Percentiles rank a stretch among this genome's conserved stretches.
Conservation (phyloP, 2,329 filamentous ascomycete species). For the Alternaria hordeiaustralica region DNA sequence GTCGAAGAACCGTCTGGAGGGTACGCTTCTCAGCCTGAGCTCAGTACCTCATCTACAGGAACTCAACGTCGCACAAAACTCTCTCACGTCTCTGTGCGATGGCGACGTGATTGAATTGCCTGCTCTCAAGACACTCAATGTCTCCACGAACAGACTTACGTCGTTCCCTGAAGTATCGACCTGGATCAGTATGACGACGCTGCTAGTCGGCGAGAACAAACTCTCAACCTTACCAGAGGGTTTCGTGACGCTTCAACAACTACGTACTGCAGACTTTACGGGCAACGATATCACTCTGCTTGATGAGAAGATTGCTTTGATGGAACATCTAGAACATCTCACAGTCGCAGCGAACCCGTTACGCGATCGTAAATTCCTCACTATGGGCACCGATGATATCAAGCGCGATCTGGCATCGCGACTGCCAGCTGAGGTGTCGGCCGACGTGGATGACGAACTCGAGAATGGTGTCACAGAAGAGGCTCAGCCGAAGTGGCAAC, state of each 20-base stretch:
- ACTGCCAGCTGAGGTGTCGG: slow-evolving; percentile 54
- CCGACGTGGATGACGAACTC: slow-evolving; percentile 9
- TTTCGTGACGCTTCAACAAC: slow-evolving; percentile 69
- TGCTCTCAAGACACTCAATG: slow-evolving; percentile 72
- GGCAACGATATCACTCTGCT: slow-evolving; percentile 81
- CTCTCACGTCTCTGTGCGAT: slow-evolving; percentile 63
- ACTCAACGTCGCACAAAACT: slow-evolving; percentile 80
- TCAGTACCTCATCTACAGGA: slow-evolving; percentile 70
- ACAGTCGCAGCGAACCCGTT: slow-evolving; percentile 88
- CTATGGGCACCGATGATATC: slow-evolving; percentile 79
- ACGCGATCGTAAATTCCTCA: slow-evolving; percentile 83
- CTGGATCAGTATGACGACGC: slow-evolving; percentile 75
- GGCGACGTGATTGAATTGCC: slow-evolving; percentile 67
- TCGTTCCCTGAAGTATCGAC: slow-evolving; percentile 74
- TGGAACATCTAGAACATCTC: slow-evolving; percentile 78
- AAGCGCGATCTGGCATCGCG: slow-evolving; percentile 75
- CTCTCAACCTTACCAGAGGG: slow-evolving; percentile 78
- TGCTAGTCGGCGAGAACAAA: slow-evolving; percentile 83
- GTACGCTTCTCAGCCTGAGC: slow-evolving; percentile 70
- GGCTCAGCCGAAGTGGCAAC: slow-evolving; percentile 29
- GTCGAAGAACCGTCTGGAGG: slow-evolving; percentile 78
- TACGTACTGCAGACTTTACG: slow-evolving; percentile 82
- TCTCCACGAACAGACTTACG: slow-evolving; percentile 82
- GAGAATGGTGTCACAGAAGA: slow-evolving; percentile 3
- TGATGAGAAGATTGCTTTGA: slow-evolving; percentile 76